Base-by-base conservation (phyloP, 495 filamentous ascomycete genomes). In the Penicillium tannophilum region DNA sequence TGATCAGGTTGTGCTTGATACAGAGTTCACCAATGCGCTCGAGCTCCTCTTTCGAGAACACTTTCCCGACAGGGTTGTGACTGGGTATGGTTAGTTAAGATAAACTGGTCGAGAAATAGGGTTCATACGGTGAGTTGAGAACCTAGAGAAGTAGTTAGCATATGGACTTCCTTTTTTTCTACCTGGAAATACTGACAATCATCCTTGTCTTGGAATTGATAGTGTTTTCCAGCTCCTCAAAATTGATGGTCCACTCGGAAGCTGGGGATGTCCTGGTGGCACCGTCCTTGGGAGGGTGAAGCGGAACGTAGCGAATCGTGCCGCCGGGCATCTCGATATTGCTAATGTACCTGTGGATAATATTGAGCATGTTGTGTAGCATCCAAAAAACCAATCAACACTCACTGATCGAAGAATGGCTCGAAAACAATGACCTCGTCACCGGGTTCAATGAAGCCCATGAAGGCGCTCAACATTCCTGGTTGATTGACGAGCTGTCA, bases 351-450 rank as follows among this genome's bases (percentile, higher is more conserved):
- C 88, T 89, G 47, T 56, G 42, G 23, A 28, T 16, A 20, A 26
- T 39, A 35, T 65, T 48, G 65, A 49, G 46, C 16, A 49, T 17
- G 59, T 28, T 24, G 46, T 17, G 5, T 30, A 9, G 12, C 42
- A 23, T 12, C 23, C 23, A 20, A 24, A n/a, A 35, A 48, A 26
- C 17, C 11, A 19, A 23, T 10, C 6, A 7, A 52, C 49, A 71
- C 85, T 69, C 78, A 93, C 86, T 98, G 94, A 76, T 98, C 94
- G 68, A 97, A 98, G 78, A 97, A 98, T 7, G 94, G 94, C 79
- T 98, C 94, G 75, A 98, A 96, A 53, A 98, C 84, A 43, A 98
- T 96, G 51, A 97, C 95, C 72, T 98, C 94, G 65, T 98, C 94
- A 5, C 90, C 94, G 1, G 82, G 82, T 74, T 98, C 94, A 57